Percentiles rank a stretch among this genome's conserved stretches.
Evolutionary conservation across 495 filamentous ascomycete species (phyloP).

Genomic region (Hypomontagnella submonticulosa): DNA sequence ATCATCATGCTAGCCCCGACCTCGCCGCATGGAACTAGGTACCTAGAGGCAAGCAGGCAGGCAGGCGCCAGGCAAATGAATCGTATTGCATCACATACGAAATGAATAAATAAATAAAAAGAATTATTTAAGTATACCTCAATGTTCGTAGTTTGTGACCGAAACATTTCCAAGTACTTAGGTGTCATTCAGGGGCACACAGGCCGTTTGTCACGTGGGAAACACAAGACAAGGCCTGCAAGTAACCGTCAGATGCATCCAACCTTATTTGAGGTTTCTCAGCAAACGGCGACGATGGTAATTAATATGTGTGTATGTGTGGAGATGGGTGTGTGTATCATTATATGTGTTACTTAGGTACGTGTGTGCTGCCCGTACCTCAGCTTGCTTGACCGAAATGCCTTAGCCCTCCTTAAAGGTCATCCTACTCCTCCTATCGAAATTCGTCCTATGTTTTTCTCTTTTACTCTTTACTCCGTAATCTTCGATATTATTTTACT

Average conservation of each 20-base stretch:
- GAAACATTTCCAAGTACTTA: slow-evolving; percentile 27
- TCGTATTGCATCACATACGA: too few relatives aligned
- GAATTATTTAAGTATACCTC: not conserved
- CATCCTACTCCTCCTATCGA: not conserved
- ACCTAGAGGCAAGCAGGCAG: too few relatives aligned
- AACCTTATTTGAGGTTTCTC: slow-evolving; percentile 49
- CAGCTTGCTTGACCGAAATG: too few relatives aligned
- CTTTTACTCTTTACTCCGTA: not conserved
- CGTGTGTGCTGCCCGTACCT: slow-evolving; percentile 9
- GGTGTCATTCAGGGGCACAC: slow-evolving; percentile 32
- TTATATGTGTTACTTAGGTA: not conserved
- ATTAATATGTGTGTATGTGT: slow-evolving; percentile 15
- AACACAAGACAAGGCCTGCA: slow-evolving; percentile 50
- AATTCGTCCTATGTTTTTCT: slow-evolving; percentile 1
- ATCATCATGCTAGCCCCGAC: too few relatives aligned
- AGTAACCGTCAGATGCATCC: slow-evolving; percentile 46
- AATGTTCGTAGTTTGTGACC: slow-evolving; percentile 9
- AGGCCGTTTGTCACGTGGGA: slow-evolving; percentile 52
- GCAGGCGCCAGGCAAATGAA: too few relatives aligned
- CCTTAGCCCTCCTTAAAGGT: too few relatives aligned
- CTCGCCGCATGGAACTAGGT: too few relatives aligned
- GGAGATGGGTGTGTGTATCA: slow-evolving; percentile 9
- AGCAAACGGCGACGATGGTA: slow-evolving; percentile 47
- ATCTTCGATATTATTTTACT: not conserved
- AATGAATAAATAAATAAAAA: too few relatives aligned